A percentile compares a stretch with the other conserved stretches of the same genome.
phyloP scores from a whole-genome alignment of 2,329 filamentous ascomycete species.

The Colletotrichum kahawae region DNA sequence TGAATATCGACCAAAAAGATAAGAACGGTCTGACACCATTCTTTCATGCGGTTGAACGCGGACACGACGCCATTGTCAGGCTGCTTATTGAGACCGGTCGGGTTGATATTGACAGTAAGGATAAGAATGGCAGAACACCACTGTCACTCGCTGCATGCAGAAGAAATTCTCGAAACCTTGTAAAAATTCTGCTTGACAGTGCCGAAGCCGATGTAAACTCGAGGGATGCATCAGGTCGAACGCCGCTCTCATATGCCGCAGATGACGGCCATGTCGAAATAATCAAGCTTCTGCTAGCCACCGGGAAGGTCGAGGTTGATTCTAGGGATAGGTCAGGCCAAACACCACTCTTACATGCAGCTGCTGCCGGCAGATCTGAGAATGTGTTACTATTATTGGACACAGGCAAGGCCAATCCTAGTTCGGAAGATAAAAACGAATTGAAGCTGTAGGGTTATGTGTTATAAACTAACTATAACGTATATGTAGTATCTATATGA shows the following conservation, averaged over 20 bases:
- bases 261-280: rapidly evolving
- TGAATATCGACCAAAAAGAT: background rate
- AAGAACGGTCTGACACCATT: background rate
- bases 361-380: too few species aligned
- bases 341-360: too few species aligned
- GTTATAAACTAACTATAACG: too few species aligned
- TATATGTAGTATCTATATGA: too few species aligned
- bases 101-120: too few species aligned
- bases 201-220: background rate
- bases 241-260: background rate
- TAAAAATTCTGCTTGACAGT: background rate
- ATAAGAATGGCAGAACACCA: background rate
- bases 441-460: too few species aligned
- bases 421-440: too few species aligned
- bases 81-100: background rate
- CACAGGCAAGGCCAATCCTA: too few species aligned
- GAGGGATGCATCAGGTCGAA: background rate
- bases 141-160: too few species aligned
- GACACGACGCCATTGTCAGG: rapidly evolving
- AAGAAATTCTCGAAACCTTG: too few species aligned
- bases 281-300: background rate
- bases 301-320: background rate
- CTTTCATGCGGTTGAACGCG: rapidly evolving
- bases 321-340: background rate
- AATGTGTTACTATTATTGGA: too few species aligned